Base-by-base conservation (phyloP, 2,329 filamentous ascomycete species). In the Fusarium phyllophilum region DNA sequence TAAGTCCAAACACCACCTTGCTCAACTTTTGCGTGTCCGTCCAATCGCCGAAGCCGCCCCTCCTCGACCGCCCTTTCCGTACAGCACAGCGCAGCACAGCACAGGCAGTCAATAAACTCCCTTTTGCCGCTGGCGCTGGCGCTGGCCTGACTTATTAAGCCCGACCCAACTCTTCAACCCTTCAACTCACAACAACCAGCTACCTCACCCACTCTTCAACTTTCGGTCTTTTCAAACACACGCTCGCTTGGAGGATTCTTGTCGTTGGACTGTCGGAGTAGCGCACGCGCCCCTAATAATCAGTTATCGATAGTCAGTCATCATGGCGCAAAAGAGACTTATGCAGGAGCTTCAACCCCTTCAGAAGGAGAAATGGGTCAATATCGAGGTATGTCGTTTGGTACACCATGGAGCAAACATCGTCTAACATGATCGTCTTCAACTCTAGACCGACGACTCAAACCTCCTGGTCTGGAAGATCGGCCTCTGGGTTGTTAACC, bases 311-410 rank as follows among this genome's bases (percentile, higher is more conserved):
- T 55, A 38, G 52, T 44, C 36, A 51, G 44, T 57, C 72, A 80
- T 60, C 72, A 87, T 86, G 85, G 85, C 84, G 33, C 82, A 95
- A 83, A 91, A 94, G 79, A 92, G 97, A 58, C 88, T 98, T 63
- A 94, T 97, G 93, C 93, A 93, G 77, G 96, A 98, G 86, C 91
- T 94, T 85, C 92, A 93, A 82, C 87, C 89, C 49, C 88, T 98
- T 45, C 88, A 90, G 62, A 95, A 96, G 82, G 95, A 98, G 87
- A 94, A 94, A 81, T 99, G 96, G 96, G 93, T 97, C 24, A 90
- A 96, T 77, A 94, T 98, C 75, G 93, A 97, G 81, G 93, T 95
- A 83, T 71, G 89, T 79, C 46, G n/a, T 14, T 22, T 26, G 36
- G 42, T 42, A 51, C 42, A 51, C 42, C 42, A 36, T 39, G 24